Evolutionary conservation across 768 basidiomycete genomes (phyloP), one percentile per base, ranked within the genome.

Genomic region (Russula lepida): DNA sequence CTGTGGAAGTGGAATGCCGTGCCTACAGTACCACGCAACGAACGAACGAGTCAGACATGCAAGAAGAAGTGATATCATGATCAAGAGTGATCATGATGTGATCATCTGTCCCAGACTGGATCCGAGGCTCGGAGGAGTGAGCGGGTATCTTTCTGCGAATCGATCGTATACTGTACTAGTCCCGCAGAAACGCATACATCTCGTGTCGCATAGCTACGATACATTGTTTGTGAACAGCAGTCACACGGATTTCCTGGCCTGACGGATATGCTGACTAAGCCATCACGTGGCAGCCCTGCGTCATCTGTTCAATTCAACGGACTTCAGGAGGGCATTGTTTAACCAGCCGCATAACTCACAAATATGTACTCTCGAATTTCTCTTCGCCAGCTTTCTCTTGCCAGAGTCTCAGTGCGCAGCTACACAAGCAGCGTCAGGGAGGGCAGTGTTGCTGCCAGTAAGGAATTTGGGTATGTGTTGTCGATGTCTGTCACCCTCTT

Each of bases 391-490:
- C 68, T 77, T 50, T 74, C 80, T 41, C 68, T 74, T 52, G 54
- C 76, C 21, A 58, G 28, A 46, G 67, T 70, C 60, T 68, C 69
- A 63, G 74, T 33, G 68, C 74, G 52, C 55, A 70, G 65, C 33
- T 72, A 66, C 68, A 70, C 73, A 12, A 75, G 76, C n/a, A 76
- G 78, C 55, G 33, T 61, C 35, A 76, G 59, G 43, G 84, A 85
- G 46, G 84, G 83, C 43, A 79, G 78, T 44, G 82, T 85, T 52
- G 86, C 86, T 35, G 74, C 82, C 65, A 83, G 81, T 58, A 79
- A 72, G 70, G 82, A 77, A 54, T 88, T 89, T 74, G 78, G 77
- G 87, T 86, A 67, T 57, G 79, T 62, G 48, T 23, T 61, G 48
- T 23, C 15, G 21, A 49, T 49, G 19, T 1, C 27, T 19, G 9